Base-by-base conservation (phyloP, 805 yeast genomes). In the Monosporozyma unispora region DNA sequence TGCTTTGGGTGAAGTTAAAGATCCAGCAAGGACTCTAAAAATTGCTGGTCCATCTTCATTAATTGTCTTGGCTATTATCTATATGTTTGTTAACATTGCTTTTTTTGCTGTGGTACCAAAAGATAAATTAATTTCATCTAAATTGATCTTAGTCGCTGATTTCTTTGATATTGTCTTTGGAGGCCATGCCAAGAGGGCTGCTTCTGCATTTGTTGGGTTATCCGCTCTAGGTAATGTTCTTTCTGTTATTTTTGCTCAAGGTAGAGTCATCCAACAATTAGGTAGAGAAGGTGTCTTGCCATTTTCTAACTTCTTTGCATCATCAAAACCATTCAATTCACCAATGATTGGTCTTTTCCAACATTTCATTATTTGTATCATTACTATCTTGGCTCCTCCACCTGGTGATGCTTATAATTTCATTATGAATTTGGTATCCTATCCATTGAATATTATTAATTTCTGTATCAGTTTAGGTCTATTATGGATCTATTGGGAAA, bases 381-480 rank as follows among this genome's bases (percentile, higher is more conserved):
- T 87, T 48, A 81, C 88, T 45, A 79, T 87, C 52, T 61, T 85
- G 44, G 93, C 91, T 3, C 87, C 87, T 40, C 91, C 93, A 18
- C 86, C 90, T 23, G 95, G 93, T 50, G 95, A 86, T 62, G 95
- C 95, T 45, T 87, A 85, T 70, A 83, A 84, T 66, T 84, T 87
- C 63, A 79, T 87, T 56, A 64, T 84, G 66, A 86, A 87, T 68
- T 73, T 87, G 70, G 82, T 85, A 57, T 80, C 91, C 1, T 87
- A 87, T 64, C 91, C 95, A 46, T 76, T 82, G 69, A 83, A 87
- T 60, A 82, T 87, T 46, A 83, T 87, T 59, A 83, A 86, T 64
- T 70, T 81, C 29, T 71, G 73, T 42, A 80, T 87, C 37, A 81
- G 84, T 16, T 58, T 75, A 47, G 95, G 86, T 16, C 46, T 66